Evolutionary conservation across 352 stramenopile genomes (phyloP).

Genomic region (Globisporangium parvum): DNA sequence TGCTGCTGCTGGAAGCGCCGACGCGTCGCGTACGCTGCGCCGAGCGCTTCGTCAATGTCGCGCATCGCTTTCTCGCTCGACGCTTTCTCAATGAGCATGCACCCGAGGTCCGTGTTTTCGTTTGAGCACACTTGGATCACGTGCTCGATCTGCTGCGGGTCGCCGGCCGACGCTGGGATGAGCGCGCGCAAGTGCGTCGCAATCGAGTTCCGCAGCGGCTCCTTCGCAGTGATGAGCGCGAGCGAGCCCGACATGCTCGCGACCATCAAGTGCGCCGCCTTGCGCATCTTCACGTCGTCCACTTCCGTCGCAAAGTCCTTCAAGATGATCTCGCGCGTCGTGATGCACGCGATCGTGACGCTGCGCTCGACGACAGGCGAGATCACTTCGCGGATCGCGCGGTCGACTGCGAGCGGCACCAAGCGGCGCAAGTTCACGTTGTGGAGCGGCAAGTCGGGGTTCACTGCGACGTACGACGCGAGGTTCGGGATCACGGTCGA

Average conservation of each 20-base stretch:
- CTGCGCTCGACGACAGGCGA: conserved; percentile 97
- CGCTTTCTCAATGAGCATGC: conserved; percentile 99
- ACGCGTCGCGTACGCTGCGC: conserved; percentile 73
- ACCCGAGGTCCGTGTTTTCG: conserved; percentile 98
- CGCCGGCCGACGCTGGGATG: conserved; percentile 75
- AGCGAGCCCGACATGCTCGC: conserved; percentile 97
- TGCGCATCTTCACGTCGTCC: conserved; percentile 94
- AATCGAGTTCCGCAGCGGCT: conserved; percentile 96
- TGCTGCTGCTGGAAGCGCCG: conserved; percentile 84
- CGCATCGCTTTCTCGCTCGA: conserved; percentile 98
- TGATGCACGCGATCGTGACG: conserved; percentile 99
- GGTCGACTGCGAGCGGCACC: conserved; percentile 96
- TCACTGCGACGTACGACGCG: conserved; percentile 96
- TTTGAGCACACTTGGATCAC: conserved; percentile 96
- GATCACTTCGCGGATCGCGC: conserved; percentile 98
- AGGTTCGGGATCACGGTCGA: conserved; percentile 98
- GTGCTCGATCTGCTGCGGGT: conserved; percentile 94
- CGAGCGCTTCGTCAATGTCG: conserved; percentile 96
- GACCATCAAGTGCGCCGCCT: conserved; percentile 97
- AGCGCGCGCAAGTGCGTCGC: conserved; percentile 94
- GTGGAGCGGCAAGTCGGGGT: conserved; percentile 92
- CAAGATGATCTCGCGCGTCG: conserved; percentile 95
- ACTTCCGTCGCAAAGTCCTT: conserved; percentile 99
- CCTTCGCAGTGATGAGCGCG: conserved; percentile 96
- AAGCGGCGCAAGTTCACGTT: conserved; percentile 92